Evolutionary conservation across 768 basidiomycete species (phyloP).

Genomic region (Hebeloma cylindrosporum): DNA sequence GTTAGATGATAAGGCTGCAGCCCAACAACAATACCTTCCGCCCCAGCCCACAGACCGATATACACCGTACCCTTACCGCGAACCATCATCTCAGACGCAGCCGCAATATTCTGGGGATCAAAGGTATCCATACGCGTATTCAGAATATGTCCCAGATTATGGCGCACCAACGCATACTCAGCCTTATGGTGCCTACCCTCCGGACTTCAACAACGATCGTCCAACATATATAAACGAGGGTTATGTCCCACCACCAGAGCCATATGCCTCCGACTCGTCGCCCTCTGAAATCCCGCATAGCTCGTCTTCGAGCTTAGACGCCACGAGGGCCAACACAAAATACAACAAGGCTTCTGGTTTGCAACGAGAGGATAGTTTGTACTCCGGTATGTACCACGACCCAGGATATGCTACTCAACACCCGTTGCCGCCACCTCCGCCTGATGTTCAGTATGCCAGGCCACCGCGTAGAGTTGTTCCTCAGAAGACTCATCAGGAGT

Average conservation of each 20-base stretch:
- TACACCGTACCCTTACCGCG: background rate
- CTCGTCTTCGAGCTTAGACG: background rate
- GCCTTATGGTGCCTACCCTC: background rate
- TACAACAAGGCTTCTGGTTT: background rate
- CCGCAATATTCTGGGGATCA: no score
- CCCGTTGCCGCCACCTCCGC: background rate
- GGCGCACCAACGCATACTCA: background rate
- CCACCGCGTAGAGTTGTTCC: background rate
- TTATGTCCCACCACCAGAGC: conserved; percentile 9
- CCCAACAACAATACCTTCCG: background rate
- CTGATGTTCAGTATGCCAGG: background rate
- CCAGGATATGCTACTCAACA: background rate
- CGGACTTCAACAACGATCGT: no score
- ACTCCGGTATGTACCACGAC: background rate
- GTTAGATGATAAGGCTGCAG: conserved; percentile 7
- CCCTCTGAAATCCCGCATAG: background rate
- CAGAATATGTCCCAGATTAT: no score
- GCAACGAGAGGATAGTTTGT: background rate
- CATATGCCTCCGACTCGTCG: conserved; percentile 2
- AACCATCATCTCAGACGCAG: no score
- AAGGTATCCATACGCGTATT: background rate
- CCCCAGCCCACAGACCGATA: background rate
- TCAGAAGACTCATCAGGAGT: background rate
- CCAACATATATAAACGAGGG: background rate
- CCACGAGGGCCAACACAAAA: background rate